Evolutionary conservation across 2,329 filamentous ascomycete species (phyloP), one percentile per base, ranked within the genome.

Genomic region (Ophiostoma ulmi): DNA sequence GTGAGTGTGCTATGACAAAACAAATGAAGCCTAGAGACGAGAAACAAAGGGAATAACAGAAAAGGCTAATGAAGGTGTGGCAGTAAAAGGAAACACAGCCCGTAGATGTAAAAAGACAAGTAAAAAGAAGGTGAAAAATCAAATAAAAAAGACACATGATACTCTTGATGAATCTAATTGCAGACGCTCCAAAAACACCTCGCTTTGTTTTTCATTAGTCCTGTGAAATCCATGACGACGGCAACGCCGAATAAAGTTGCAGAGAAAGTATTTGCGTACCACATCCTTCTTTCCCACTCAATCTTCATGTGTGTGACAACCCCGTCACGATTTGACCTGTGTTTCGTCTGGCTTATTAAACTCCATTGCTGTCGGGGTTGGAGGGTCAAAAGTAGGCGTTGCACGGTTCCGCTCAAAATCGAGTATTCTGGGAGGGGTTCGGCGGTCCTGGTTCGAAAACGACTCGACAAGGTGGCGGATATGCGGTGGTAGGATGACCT

Each of bases 281-380:
- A 48, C 41, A 14, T 20, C 17, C 41, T 7, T 1, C 17, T 48
- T 8, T 48, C 14, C 41, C 13, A 14, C 8, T 48, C 41, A 48
- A 4, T 38, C 6, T 38, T 38, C 26, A 31, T 38, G 36, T 38
- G 36, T 4, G 4, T 38, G 10, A 10, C 10, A 31, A 63, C 61
- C 61, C 7, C 5, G 20, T 64, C 61, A 39, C 10, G 17, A 31
- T n/a, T 7, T 39, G 14, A 64, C 61, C 22, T 14, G 1, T n/a
- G 14, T 4, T 4, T 65, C 41, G n/a, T 58, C 52, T 5, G 31
- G 8, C n/a, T 58, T 58, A 0, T 26, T 36, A 11, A 72, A 74
- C 5, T 69, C n/a, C 73, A 74, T 74, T 0, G 73, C 73, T 1
- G 70, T 73, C 4, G 73, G 73, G 10, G 73, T 74, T 0, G 73